Evolutionary conservation across 2,329 filamentous ascomycete species (phyloP).

Genomic region (Tricladium varicosporioides): DNA sequence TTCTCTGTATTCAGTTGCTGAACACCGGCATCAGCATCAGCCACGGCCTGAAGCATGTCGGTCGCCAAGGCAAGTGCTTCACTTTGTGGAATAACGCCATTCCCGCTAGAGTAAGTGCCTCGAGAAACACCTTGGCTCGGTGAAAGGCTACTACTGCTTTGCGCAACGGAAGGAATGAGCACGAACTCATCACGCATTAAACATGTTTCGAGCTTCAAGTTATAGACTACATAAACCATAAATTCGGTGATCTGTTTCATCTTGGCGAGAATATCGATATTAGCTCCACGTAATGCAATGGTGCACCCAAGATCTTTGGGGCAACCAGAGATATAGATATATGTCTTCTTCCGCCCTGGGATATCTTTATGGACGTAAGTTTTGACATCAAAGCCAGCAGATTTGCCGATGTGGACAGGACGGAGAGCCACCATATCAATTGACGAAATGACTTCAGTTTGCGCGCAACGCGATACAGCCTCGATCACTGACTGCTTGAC

Average conservation of each 20-base stretch:
- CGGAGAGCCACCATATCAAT: constrained; percentile 85
- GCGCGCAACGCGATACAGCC: constrained; percentile 87
- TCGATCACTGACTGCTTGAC: constrained; percentile 95
- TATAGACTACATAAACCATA: constrained; percentile 99
- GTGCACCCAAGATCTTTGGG: constrained; percentile 89
- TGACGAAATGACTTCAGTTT: constrained; percentile 89
- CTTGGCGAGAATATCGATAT: constrained; percentile 66
- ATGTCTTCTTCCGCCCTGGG: constrained; percentile 81
- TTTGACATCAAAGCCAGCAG: constrained; percentile 88
- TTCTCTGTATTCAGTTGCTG: not conserved
- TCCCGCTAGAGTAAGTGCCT: constrained; percentile 5
- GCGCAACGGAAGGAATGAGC: constrained; percentile 66
- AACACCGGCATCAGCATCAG: constrained; percentile 8
- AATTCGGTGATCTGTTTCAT: constrained; percentile 96
- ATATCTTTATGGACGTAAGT: constrained; percentile 83
- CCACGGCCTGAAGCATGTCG: constrained; percentile 26
- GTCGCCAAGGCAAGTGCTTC: constrained; percentile 25
- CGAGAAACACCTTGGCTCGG: constrained; percentile 29
- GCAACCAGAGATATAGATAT: constrained; percentile 91
- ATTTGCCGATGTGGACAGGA: constrained; percentile 72
- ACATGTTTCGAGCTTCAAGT: constrained; percentile 91
- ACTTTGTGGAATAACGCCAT: constrained; percentile 5
- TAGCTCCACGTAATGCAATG: constrained; percentile 82
- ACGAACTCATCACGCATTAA: constrained; percentile 92
- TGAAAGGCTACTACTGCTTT: constrained; percentile 43